Evolutionary conservation across 2,329 filamentous ascomycete genomes (phyloP).

Genomic region (Ophiosphaerella korrae): DNA sequence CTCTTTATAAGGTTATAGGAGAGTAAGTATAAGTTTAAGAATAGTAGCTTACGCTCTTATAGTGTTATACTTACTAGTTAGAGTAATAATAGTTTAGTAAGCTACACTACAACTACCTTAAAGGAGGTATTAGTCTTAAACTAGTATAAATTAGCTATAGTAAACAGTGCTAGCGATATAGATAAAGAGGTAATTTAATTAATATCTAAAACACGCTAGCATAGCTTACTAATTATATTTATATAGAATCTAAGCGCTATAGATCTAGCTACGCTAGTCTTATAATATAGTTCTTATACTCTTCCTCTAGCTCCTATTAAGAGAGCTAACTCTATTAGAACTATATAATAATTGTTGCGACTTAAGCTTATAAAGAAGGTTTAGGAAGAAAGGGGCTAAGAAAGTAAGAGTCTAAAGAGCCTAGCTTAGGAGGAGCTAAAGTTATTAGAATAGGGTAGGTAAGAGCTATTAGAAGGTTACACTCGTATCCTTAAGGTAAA

Average conservation of each 20-base stretch:
- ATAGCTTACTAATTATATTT: conserved; percentile 7
- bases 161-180: conserved; percentile 5
- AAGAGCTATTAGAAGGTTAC: conserved; percentile 1
- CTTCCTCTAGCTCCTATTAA: conserved; percentile 2
- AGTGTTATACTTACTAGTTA: conserved; percentile 2
- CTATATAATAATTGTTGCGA: conserved; percentile 1
- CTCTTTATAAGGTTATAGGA: conserved; percentile 5
- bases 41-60: conserved; percentile 3
- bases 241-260: conserved; percentile 2
- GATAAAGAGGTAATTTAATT: conserved; percentile 5
- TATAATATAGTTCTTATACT: conserved; percentile 3
- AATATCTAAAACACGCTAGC: conserved; percentile 3
- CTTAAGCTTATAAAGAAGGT: not conserved
- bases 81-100: conserved; percentile 1
- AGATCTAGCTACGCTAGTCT: conserved; percentile 2
- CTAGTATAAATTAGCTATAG: conserved; percentile 2
- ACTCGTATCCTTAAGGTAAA: not conserved
- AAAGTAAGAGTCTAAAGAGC: conserved; percentile 1
- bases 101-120: conserved; percentile 3
- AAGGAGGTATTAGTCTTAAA: conserved; percentile 6
- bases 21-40: conserved; percentile 3
- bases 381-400: conserved; percentile 2
- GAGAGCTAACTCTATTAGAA: conserved; percentile 3
- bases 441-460: conserved; percentile 1
- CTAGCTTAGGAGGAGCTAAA: conserved; percentile 3